Evolutionary conservation across 2,329 filamentous ascomycete species (phyloP), one percentile per base, ranked within the genome.

Genomic region (Phaeoacremonium minimum): DNA sequence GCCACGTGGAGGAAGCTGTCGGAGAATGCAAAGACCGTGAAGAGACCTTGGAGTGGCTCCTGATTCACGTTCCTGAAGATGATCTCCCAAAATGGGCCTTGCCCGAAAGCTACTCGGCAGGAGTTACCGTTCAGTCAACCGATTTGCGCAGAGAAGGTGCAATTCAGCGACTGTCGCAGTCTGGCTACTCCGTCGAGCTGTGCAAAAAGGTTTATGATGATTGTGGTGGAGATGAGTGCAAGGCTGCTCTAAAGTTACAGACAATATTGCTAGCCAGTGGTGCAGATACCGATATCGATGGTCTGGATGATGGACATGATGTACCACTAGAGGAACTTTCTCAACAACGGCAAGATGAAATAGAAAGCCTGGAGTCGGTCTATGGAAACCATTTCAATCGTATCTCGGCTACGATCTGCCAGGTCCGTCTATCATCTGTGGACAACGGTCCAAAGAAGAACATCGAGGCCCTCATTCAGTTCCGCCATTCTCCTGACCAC

Each of bases 61-160:
- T 98, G 33, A 90, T 97, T 35, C 91, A 98, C 60, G 89, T 98
- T 3, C 93, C 93, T 2, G 93, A 98, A 56, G 93, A 98, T 55
- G 93, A 97, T 52, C 67, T 97, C n/a, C 93, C 93, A 2, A 71
- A 77, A 6, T 97, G 91, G 89, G 87, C 87, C 49, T 67, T 98
- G 29, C 93, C 93, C 0, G 90, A 94, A 61, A 86, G 83, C 43
- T 98, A 98, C 57, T 82, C 86, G 9, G 91, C 90, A 18, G 93
- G 93, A 15, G 83, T 97, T 17, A 88, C 83, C 30, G 82, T 98
- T 45, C 91, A 83, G 2, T 85, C 85, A 34, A 85, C 82, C 6
- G 85, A 96, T 55, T 60, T 96, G 42, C 86, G 80, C 55, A 78
- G 80, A 47, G 90, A 97, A 57, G 83, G 80, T 4, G 84, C 85